These are phyloP conservation scores for Musa balbisiana DNA, from an alignment of 202 grass and related monocot genomes.

Conservation along the genomic window DNA sequence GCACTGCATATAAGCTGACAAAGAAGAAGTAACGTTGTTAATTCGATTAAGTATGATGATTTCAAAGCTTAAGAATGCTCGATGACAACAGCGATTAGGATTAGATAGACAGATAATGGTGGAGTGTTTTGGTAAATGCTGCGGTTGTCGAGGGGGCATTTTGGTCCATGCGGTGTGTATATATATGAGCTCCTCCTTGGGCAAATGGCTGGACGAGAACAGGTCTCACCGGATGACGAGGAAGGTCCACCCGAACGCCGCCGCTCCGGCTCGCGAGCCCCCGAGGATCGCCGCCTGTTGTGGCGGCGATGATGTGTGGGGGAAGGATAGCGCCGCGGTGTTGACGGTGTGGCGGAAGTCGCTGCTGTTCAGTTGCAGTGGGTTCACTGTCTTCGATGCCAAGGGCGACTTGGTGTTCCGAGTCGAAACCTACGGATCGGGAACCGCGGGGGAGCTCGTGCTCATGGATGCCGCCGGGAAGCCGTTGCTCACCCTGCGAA, in stretches of 20 bases:
- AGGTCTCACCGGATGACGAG: conserved; percentile 19
- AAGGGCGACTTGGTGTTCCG: conserved; percentile 66
- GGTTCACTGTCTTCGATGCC: conserved; percentile 87
- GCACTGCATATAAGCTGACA: too few species aligned
- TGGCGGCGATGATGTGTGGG: background rate
- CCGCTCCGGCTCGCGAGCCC: background rate
- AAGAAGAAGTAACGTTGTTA: too few species aligned
- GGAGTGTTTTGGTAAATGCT: background rate
- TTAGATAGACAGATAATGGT: too few species aligned
- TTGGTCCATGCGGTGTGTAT: conserved; percentile 10
- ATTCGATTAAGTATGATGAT: too few species aligned
- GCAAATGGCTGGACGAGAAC: background rate
- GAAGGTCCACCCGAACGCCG: conserved; percentile 71
- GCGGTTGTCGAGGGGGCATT: conserved; percentile 4
- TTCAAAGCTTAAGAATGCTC: too few species aligned
- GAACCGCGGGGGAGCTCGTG: conserved; percentile 48
- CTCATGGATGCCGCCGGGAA: conserved; percentile 69
- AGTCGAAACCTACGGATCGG: conserved; percentile 69
- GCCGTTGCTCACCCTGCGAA: conserved; percentile 53
- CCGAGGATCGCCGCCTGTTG: background rate
- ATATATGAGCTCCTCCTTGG: background rate
- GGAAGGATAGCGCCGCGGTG: conserved; percentile 13
- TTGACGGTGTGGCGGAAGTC: conserved; percentile 97
- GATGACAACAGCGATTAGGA: too few species aligned
- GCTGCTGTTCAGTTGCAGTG: conserved; percentile 75